A percentile compares a stretch with the other conserved stretches of the same genome.
Evolutionary conservation across 192 early-diverging fungal genomes (phyloP).

Genomic region (Podila clonocystis): DNA sequence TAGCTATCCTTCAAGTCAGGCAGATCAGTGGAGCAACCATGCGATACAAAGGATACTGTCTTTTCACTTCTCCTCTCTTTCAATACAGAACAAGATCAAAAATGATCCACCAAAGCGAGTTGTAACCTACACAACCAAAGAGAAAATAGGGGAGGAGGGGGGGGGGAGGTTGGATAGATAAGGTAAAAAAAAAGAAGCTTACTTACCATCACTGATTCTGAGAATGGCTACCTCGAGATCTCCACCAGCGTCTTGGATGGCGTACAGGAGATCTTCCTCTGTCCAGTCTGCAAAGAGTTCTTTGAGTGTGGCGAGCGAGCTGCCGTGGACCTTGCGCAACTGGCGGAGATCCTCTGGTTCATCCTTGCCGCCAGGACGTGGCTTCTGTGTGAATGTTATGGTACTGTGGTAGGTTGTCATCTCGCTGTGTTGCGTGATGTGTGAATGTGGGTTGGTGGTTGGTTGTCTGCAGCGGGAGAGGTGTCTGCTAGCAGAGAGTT

Average conservation of each 20-base stretch:
- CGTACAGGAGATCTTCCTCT: conserved; percentile 87
- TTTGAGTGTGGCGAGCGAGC: conserved; percentile 66
- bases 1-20: no score
- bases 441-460: not conserved
- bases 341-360: conserved; percentile 69
- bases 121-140: not conserved
- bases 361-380: conserved; percentile 49
- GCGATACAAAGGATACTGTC: no score
- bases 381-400: conserved; percentile 20
- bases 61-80: no score
- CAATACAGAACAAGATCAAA: not conserved
- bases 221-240: conserved; percentile 84
- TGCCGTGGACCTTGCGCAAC: conserved; percentile 69
- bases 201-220: conserved; percentile 84
- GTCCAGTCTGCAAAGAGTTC: conserved; percentile 87
- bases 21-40: no score
- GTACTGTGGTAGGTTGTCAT: conserved; percentile 31
- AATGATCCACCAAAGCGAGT: not conserved
- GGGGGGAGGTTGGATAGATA: conserved; percentile 4
- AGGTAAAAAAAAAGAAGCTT: not conserved
- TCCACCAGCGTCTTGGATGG: conserved; percentile 86
- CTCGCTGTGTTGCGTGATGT: conserved; percentile 9
- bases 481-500: not conserved
- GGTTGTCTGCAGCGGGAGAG: not conserved
- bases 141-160: conserved; percentile 7